Conservation (phyloP, 2,329 filamentous ascomycete genomes). For the Ceratocystis colombiana region DNA sequence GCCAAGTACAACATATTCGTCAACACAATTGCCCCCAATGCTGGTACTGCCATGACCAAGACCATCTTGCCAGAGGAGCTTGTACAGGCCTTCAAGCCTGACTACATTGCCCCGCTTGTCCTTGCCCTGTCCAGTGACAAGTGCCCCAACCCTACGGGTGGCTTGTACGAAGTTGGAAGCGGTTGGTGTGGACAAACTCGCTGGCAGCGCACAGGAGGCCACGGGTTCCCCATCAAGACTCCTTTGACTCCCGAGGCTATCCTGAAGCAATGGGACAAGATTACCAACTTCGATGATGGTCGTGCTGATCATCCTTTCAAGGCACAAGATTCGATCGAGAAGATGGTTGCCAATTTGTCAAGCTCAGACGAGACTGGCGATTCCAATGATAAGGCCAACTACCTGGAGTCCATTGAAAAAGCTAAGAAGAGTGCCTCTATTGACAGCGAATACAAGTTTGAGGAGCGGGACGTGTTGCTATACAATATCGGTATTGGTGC, state of each 20-base stretch:
- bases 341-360: slow-evolving; percentile 69
- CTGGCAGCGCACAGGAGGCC: slow-evolving; percentile 86
- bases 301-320: slow-evolving; percentile 79
- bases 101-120: slow-evolving; percentile 92
- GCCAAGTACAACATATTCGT: slow-evolving; percentile 96
- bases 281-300: slow-evolving; percentile 78
- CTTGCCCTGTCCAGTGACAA: slow-evolving; percentile 77
- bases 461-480: slow-evolving; percentile 79
- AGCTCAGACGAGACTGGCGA: slow-evolving; percentile 58
- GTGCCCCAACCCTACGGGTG: slow-evolving; percentile 73
- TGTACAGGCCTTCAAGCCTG: slow-evolving; percentile 97
- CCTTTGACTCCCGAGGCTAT: slow-evolving; percentile 78
- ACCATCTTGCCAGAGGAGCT: slow-evolving; percentile 94
- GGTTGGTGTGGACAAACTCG: slow-evolving; percentile 87
- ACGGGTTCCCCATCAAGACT: slow-evolving; percentile 82
- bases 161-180: slow-evolving; percentile 87
- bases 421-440: slow-evolving; percentile 60
- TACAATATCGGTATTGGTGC: slow-evolving; percentile 94
- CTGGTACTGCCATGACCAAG: slow-evolving; percentile 87
- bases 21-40: slow-evolving; percentile 97
- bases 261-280: slow-evolving; percentile 61
- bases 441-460: slow-evolving; percentile 70
- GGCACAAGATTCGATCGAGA: slow-evolving; percentile 64
- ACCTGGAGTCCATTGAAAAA: slow-evolving; percentile 64
- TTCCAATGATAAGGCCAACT: slow-evolving; percentile 44